phyloP scores from a whole-genome alignment of 768 basidiomycete species.

The Tylopilus sp. region DNA sequence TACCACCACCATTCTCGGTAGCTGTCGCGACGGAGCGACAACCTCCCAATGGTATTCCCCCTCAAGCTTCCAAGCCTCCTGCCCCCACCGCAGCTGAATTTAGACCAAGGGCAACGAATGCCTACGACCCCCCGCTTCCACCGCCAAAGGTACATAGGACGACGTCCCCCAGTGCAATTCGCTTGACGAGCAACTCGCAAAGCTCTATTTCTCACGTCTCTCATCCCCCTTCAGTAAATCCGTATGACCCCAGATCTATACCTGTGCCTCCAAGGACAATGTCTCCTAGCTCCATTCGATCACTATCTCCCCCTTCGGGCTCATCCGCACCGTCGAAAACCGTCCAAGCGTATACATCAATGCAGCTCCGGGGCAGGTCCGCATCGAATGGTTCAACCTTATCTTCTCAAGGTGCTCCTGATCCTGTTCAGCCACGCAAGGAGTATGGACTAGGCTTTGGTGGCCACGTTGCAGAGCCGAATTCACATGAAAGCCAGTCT shows the following conservation, averaged over 20 bases:
- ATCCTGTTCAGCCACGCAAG: constrained; percentile 21
- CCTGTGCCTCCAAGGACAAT: constrained; percentile 28
- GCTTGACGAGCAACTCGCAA: constrained; percentile 18
- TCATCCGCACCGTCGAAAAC: constrained; percentile 37
- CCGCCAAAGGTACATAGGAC: constrained; percentile 38
- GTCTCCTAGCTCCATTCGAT: constrained; percentile 27
- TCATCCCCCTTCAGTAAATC: constrained; percentile 9
- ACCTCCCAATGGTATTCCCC: constrained; percentile 20
- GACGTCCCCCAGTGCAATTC: constrained; percentile 25
- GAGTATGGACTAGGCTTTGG: constrained; percentile 27
- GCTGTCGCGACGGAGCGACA: constrained; percentile 11
- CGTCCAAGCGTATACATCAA: constrained; percentile 11
- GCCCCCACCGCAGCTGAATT: constrained; percentile 44
- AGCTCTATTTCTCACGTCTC: constrained; percentile 7
- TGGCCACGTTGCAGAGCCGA: constrained; percentile 18
- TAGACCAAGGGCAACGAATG: constrained; percentile 64
- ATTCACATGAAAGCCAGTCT: constrained; percentile 12
- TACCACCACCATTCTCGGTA: constrained; percentile 23
- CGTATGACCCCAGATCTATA: constrained; percentile 19
- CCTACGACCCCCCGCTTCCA: constrained; percentile 75
- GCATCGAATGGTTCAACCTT: constrained; percentile 44
- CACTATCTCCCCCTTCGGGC: constrained; percentile 28
- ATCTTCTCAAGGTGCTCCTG: constrained; percentile 28
- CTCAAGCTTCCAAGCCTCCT: constrained; percentile 33
- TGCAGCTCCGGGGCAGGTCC: constrained; percentile 37